Conservation (phyloP, 179 eudicot species). For the Silene vulgaris region DNA sequence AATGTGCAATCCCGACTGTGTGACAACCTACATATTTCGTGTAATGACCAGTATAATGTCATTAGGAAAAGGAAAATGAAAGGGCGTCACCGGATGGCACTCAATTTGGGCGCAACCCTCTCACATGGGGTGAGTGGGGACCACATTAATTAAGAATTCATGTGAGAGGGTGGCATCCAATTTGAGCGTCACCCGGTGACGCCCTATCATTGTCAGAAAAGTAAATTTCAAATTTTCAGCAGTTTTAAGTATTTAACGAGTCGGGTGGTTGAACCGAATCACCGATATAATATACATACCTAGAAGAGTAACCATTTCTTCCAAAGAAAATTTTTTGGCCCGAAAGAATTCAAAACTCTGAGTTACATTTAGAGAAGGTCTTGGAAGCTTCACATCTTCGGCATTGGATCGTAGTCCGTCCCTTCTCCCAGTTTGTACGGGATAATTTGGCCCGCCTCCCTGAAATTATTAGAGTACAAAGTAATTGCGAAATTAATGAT, state of each 20-base stretch:
- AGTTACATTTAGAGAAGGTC: slow-evolving; percentile 14
- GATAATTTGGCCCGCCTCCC: slow-evolving; percentile 23
- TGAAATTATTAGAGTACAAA: neutral
- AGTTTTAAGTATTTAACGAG: too few relatives aligned
- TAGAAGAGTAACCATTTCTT: slow-evolving; percentile 27
- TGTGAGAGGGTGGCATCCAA: too few relatives aligned
- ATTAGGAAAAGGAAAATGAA: too few relatives aligned
- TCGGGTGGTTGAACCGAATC: too few relatives aligned
- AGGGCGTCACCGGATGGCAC: too few relatives aligned
- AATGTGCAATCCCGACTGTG: slow-evolving; percentile 42
- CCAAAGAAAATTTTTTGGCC: neutral
- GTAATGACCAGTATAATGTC: too few relatives aligned
- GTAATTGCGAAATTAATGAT: too few relatives aligned
- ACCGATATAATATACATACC: slow-evolving; percentile 12
- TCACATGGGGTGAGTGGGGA: too few relatives aligned
- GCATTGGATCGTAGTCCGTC: slow-evolving; percentile 21
- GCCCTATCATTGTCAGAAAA: too few relatives aligned
- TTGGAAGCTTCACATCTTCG: slow-evolving; percentile 26
- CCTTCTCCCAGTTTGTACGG: slow-evolving; percentile 27
- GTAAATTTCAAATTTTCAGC: neutral
- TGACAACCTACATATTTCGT: slow-evolving; percentile 30
- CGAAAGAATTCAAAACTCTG: slow-evolving; percentile 12
- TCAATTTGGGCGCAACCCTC: too few relatives aligned
- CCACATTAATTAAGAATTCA: too few relatives aligned
- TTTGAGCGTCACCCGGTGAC: too few relatives aligned